These are phyloP conservation scores for Glycyrrhiza uralensis DNA, from an alignment of 306 rosid genomes.

Conservation along the genomic window DNA sequence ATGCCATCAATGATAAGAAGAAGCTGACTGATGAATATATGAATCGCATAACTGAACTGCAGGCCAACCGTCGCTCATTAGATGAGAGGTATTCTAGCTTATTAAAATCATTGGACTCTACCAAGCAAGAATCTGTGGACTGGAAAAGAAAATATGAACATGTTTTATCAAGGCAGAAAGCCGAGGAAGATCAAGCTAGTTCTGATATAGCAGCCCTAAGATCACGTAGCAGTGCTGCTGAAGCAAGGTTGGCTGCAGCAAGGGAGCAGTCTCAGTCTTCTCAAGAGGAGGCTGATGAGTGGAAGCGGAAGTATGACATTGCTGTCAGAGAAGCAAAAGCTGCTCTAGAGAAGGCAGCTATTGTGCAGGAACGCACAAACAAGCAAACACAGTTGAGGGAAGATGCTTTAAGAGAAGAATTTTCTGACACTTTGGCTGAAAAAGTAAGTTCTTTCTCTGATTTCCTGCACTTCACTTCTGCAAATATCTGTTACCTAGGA, in stretches of 20 bases:
- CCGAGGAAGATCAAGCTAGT: constrained; percentile 69
- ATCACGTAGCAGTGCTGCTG: constrained; percentile 69
- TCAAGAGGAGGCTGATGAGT: constrained; percentile 82
- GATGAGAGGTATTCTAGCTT: constrained; percentile 67
- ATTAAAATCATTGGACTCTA: constrained; percentile 59
- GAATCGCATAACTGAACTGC: constrained; percentile 69
- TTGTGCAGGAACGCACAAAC: constrained; percentile 57
- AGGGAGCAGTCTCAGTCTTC: constrained; percentile 77
- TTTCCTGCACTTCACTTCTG: not conserved
- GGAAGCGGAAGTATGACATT: constrained; percentile 77
- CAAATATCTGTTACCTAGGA: not conserved
- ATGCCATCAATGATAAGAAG: constrained; percentile 75
- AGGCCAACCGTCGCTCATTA: constrained; percentile 54
- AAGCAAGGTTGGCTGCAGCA: constrained; percentile 83
- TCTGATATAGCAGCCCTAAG: constrained; percentile 75
- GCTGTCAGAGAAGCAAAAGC: constrained; percentile 78
- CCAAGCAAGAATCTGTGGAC: constrained; percentile 68
- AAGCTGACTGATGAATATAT: constrained; percentile 73
- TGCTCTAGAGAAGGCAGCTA: constrained; percentile 82
- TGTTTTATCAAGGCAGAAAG: constrained; percentile 59
- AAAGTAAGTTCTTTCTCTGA: constrained; percentile 41
- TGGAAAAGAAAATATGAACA: constrained; percentile 83
- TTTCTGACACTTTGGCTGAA: constrained; percentile 59
- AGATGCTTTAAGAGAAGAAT: constrained; percentile 84
- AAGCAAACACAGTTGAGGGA: constrained; percentile 72